These are phyloP conservation scores for Candida namnaoensis DNA, from an alignment of 805 yeast genomes.

Conservation along the genomic window DNA sequence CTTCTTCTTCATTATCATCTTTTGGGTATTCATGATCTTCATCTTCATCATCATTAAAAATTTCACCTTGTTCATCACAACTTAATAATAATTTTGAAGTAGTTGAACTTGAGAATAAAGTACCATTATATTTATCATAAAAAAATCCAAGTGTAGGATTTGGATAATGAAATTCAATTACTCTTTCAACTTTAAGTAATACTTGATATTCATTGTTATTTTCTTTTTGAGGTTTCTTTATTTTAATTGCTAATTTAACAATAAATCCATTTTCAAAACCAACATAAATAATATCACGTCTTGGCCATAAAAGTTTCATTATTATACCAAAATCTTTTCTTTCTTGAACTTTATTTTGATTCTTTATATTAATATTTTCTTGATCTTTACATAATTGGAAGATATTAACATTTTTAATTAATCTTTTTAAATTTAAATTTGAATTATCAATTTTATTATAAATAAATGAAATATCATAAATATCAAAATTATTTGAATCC, in stretches of 20 bases:
- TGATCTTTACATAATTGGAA: conserved; percentile 5
- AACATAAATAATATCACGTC: conserved; percentile 24
- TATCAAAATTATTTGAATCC: conserved; percentile 56
- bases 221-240: background rate
- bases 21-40: too few relatives aligned
- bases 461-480: conserved; percentile 33
- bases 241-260: conserved; percentile 19
- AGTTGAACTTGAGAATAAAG: conserved; percentile 38
- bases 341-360: conserved; percentile 1
- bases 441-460: conserved; percentile 6
- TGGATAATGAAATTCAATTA: conserved; percentile 32
- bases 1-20: too few relatives aligned
- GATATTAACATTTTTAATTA: conserved; percentile 15
- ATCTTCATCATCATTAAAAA: too few relatives aligned
- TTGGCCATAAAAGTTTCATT: conserved; percentile 44
- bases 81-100: conserved; percentile 20
- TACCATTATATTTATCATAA: conserved; percentile 15
- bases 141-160: conserved; percentile 44
- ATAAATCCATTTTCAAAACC: conserved; percentile 77
- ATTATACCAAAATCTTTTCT: conserved; percentile 49
- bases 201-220: background rate
- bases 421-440: conserved; percentile 8
- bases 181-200: conserved; percentile 3
- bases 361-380: conserved; percentile 5
- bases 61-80: too few relatives aligned